Percentiles rank a stretch among this genome's conserved stretches.
Conservation (phyloP, 176 grass and related monocot species). For the Puccinellia tenuiflora region DNA sequence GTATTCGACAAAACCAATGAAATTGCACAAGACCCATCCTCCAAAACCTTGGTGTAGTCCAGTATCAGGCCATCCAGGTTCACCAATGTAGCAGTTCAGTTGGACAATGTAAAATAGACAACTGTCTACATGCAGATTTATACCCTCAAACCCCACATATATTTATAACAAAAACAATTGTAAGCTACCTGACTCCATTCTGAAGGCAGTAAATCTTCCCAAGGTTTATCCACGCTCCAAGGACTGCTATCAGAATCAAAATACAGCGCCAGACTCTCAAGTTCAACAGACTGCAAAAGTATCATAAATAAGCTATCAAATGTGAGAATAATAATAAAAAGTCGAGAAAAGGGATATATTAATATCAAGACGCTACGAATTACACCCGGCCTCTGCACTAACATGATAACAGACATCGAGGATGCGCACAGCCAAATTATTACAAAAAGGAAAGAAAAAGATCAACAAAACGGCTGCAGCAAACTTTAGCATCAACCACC, state of each 20-base stretch:
- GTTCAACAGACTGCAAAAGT: conserved; percentile 81
- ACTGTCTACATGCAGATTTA: neutral
- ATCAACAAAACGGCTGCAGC: no score
- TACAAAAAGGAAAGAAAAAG: no score
- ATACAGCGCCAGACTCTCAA: conserved; percentile 91
- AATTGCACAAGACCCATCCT: neutral
- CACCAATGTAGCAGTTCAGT: neutral
- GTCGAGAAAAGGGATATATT: no score
- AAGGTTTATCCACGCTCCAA: conserved; percentile 68
- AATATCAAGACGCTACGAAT: no score
- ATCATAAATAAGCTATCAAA: conserved; percentile 29
- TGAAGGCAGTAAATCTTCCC: conserved; percentile 90
- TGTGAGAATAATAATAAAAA: no score
- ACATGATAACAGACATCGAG: no score
- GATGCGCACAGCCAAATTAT: no score
- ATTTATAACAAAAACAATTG: conserved; percentile 16
- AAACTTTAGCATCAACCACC: no score
- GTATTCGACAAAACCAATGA: neutral
- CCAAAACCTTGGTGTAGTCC: neutral
- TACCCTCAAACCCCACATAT: neutral
- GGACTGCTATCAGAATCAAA: conserved; percentile 91
- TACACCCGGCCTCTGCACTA: no score
- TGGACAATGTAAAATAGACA: neutral
- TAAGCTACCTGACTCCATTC: conserved; percentile 87
- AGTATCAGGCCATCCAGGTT: neutral